Evolutionary conservation across 2,329 filamentous ascomycete genomes (phyloP).

Genomic region (Samsoniella hepiali): DNA sequence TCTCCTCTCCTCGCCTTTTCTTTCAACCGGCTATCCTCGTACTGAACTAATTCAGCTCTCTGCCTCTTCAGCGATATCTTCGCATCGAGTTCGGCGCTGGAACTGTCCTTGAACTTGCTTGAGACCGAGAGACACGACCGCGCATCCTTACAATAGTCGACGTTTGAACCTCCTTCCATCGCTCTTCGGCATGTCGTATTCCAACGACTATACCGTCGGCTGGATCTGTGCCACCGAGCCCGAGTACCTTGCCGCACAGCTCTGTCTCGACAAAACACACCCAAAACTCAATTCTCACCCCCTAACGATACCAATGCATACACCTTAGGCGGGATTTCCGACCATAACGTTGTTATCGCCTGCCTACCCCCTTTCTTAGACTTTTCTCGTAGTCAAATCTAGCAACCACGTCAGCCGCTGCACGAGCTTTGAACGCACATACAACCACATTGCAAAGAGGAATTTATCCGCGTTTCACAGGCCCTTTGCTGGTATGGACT

Average conservation of each 20-base stretch:
- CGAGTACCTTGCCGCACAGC: neutral
- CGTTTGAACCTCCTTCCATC: too few species aligned
- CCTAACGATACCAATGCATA: conserved; percentile 24
- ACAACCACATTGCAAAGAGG: neutral
- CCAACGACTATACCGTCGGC: too few species aligned
- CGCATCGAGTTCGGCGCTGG: too few species aligned
- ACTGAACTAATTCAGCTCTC: too few species aligned
- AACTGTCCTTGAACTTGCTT: too few species aligned
- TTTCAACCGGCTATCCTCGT: too few species aligned
- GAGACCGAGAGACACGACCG: too few species aligned
- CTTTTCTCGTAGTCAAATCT: neutral
- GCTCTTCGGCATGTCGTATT: too few species aligned
- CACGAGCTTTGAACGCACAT: neutral
- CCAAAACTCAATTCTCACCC: neutral
- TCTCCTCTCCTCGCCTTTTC: too few species aligned
- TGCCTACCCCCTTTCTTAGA: conserved; percentile 23
- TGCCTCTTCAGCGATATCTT: too few species aligned
- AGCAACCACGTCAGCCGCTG: neutral
- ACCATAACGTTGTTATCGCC: conserved; percentile 28
- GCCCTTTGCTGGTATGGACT: neutral
- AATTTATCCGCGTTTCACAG: neutral
- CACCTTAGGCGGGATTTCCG: conserved; percentile 21
- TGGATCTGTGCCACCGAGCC: neutral
- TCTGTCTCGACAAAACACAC: neutral
- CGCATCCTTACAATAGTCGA: too few species aligned